Conservation (phyloP, 306 rosid species). For the Vigna radiata region DNA sequence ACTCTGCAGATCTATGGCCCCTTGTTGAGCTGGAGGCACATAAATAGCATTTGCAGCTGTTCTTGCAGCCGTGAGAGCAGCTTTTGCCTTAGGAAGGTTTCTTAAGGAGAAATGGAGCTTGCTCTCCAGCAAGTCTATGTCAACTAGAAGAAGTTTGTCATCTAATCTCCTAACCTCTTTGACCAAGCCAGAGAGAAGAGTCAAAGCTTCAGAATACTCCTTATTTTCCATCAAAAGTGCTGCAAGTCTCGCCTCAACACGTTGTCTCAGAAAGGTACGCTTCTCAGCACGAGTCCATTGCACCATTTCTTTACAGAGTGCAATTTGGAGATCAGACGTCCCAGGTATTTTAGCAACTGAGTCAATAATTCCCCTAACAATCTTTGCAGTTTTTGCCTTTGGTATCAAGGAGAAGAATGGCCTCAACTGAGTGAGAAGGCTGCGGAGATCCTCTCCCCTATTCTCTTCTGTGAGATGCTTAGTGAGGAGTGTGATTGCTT, state of each 20-base stretch:
- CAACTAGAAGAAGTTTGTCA: slow-evolving; percentile 96
- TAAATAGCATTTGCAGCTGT: slow-evolving; percentile 97
- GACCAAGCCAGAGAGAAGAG: slow-evolving; percentile 78
- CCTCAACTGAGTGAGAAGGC: slow-evolving; percentile 90
- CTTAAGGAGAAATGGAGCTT: slow-evolving; percentile 89
- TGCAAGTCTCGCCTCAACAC: slow-evolving; percentile 97
- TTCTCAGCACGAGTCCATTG: slow-evolving; percentile 93
- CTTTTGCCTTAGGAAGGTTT: slow-evolving; percentile 97
- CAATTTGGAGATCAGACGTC: slow-evolving; percentile 84
- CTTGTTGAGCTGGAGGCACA: slow-evolving; percentile 98
- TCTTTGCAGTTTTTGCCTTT: slow-evolving; percentile 93
- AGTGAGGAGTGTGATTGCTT: slow-evolving; percentile 75
- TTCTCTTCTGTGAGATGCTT: slow-evolving; percentile 83
- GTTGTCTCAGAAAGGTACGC: slow-evolving; percentile 88
- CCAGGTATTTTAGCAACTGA: slow-evolving; percentile 88
- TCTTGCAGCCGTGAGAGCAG: slow-evolving; percentile 94
- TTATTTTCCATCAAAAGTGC: slow-evolving; percentile 91
- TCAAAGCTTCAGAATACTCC: slow-evolving; percentile 88
- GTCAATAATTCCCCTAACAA: slow-evolving; percentile 86
- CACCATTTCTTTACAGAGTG: slow-evolving; percentile 94
- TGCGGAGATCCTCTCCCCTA: slow-evolving; percentile 90
- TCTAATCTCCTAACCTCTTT: slow-evolving; percentile 97
- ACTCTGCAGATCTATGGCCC: slow-evolving; percentile 90
- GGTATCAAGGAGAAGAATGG: slow-evolving; percentile 94
- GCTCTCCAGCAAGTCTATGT: slow-evolving; percentile 93